Evolutionary conservation across 345 rosid species (phyloP).

Genomic region (Sisymbrium irio): DNA sequence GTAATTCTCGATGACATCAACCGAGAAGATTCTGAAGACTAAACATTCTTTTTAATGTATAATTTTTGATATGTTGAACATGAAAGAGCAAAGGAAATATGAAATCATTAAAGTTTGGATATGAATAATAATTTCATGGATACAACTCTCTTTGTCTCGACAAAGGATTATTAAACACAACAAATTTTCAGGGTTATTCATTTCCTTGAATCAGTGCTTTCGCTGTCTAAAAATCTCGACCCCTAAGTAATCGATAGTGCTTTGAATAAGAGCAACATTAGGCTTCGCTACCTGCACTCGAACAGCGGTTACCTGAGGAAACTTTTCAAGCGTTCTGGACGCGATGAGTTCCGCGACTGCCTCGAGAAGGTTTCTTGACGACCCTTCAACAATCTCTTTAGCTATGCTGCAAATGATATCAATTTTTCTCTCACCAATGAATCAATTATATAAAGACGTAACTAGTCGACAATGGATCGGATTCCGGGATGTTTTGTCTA

Average conservation of each 20-base stretch:
- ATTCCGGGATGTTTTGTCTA: too few species aligned
- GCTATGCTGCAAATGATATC: constrained; percentile 51
- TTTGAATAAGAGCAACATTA: constrained; percentile 71
- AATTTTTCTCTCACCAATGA: not conserved
- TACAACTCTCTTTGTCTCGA: not conserved
- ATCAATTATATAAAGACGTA: not conserved
- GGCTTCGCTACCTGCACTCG: constrained; percentile 79
- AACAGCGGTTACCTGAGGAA: constrained; percentile 52
- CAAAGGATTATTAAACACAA: constrained; percentile 3
- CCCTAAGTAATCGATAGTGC: constrained; percentile 72
- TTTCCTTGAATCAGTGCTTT: not conserved
- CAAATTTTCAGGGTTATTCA: not conserved
- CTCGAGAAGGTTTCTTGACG: constrained; percentile 65
- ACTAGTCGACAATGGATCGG: too few species aligned
- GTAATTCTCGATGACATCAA: constrained; percentile 40
- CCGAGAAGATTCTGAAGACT: constrained; percentile 29
- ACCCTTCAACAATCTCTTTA: constrained; percentile 66
- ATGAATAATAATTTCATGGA: not conserved
- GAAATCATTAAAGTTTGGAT: not conserved
- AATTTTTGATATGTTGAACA: not conserved
- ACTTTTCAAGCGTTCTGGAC: constrained; percentile 45
- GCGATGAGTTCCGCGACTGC: constrained; percentile 72
- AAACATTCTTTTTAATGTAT: not conserved
- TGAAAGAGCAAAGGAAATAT: not conserved
- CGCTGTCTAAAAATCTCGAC: constrained; percentile 66